Evolutionary conservation across 2,329 filamentous ascomycete genomes (phyloP).

Genomic region (Escovopsis sp.): DNA sequence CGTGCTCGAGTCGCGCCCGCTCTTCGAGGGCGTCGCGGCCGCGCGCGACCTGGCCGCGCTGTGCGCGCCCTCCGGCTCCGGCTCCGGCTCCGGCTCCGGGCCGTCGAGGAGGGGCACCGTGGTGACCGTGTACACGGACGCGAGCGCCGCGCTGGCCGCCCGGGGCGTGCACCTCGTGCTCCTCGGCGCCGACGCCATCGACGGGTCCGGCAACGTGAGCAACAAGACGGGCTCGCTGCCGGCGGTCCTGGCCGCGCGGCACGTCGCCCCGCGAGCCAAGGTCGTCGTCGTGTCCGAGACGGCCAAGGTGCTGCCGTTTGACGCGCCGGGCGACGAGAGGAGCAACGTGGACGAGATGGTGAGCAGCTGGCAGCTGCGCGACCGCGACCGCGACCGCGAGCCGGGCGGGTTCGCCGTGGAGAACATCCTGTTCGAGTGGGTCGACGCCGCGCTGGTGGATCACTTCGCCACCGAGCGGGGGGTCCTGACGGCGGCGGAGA

Average conservation of each 20-base stretch:
- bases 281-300: slow-evolving; percentile 43
- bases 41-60: slow-evolving; percentile 34
- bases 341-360: slow-evolving; percentile 38
- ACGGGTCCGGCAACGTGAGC: slow-evolving; percentile 40
- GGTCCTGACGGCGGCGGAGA: slow-evolving; percentile 23
- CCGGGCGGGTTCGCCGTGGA: slow-evolving; percentile 19
- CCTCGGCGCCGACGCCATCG: slow-evolving; percentile 50
- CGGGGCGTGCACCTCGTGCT: slow-evolving; percentile 40
- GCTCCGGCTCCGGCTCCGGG: no score
- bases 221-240: slow-evolving; percentile 54
- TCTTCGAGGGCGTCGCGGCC: slow-evolving; percentile 48
- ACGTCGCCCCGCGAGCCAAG: slow-evolving; percentile 29
- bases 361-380: slow-evolving; percentile 27
- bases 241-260: slow-evolving; percentile 38
- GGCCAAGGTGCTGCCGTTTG: slow-evolving; percentile 41
- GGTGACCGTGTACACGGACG: slow-evolving; percentile 43
- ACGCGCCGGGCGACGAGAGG: slow-evolving; percentile 28
- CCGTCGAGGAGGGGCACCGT: no score
- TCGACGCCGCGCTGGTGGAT: slow-evolving; percentile 35
- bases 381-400: slow-evolving; percentile 4
- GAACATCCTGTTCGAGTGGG: slow-evolving; percentile 49
- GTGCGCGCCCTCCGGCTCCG: slow-evolving; percentile 6
- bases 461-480: slow-evolving; percentile 41
- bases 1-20: slow-evolving; percentile 51
- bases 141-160: slow-evolving; percentile 40